Base-by-base conservation (phyloP, 179 eudicot species). In the Gypsophila paniculata region DNA sequence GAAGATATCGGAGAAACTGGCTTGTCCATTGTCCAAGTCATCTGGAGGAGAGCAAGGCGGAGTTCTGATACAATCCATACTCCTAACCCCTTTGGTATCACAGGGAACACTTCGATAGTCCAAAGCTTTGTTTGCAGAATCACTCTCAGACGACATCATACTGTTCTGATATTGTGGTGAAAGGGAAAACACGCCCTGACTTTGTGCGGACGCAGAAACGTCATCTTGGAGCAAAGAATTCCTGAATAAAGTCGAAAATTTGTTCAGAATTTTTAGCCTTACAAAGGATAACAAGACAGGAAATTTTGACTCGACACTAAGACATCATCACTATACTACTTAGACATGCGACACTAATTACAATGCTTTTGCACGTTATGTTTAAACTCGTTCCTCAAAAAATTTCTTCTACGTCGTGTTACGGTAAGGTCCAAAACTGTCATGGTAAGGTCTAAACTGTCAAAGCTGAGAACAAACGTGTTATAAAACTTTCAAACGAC, bases 201-300 rank as follows among this genome's bases (percentile, higher is more conserved):
- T 55, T 55, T 77, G 55, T 19, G 77, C 74, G 12, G 76, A 55
- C 25, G 65, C 69, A 52, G 71, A 70, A 36, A 53, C 61, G 72
- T 82, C 86, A 61, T 82, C 91, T 69, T 87, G 75, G 57, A 85
- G 84, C 69, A 87, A 74, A n/a, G 88, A 89, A 62, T 62, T 81
- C 77, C 96, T 90, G 81, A 65, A 76, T 18, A 26, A 75, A 77
- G 22, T 38, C 52, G 23, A 68, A 61, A 71, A n/a, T 12, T 6
- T 18, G 29, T 36, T 23, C 7, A 61, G 5, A 12, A 70, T 34
- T 55, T 19, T 66, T 42, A n/a, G n/a, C 57, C 54, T 38, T 49
- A 38, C 5, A 61, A 72, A n/a, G 52, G 14, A 46, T 44, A 52
- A 48, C 22, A 49, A 44, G 8, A 44, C 42, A 25, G 2, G 0